Percentiles rank a stretch among this genome's conserved stretches.
Evolutionary conservation across 306 rosid genomes (phyloP).

Genomic region (Casuarina equisetifolia): DNA sequence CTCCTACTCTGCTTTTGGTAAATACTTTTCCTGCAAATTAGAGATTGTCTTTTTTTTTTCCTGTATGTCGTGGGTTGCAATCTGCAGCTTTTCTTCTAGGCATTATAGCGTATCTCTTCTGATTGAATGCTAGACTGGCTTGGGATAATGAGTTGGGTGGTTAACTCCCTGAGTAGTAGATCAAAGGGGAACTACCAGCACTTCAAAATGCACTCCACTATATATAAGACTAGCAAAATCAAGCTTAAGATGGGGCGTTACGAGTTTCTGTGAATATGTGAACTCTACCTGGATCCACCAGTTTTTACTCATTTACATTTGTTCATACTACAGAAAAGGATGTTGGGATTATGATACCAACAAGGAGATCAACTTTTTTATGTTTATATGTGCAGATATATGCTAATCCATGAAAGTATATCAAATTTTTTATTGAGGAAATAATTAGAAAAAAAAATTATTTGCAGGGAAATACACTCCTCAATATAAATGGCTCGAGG

Average conservation of each 20-base stretch:
- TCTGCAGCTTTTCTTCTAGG: background rate
- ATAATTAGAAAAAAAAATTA: background rate
- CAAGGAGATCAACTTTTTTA: background rate
- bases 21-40: background rate
- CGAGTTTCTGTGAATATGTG: background rate
- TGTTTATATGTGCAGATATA: background rate
- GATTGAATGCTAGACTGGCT: background rate
- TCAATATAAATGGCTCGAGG: conserved; percentile 70
- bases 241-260: background rate
- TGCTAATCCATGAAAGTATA: background rate
- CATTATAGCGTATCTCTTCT: background rate
- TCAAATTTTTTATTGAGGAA: background rate
- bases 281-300: background rate
- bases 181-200: background rate
- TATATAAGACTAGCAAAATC: background rate
- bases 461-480: conserved; percentile 78
- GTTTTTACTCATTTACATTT: conserved; percentile 1
- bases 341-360: background rate
- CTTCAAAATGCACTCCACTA: background rate
- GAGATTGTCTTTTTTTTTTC: background rate
- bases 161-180: background rate
- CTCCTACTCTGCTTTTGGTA: conserved; percentile 84
- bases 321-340: background rate
- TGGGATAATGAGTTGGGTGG: background rate
- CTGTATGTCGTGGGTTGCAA: too few species aligned